Base-by-base conservation (phyloP, 2,329 filamentous ascomycete genomes). In the Aspergillus sergii region DNA sequence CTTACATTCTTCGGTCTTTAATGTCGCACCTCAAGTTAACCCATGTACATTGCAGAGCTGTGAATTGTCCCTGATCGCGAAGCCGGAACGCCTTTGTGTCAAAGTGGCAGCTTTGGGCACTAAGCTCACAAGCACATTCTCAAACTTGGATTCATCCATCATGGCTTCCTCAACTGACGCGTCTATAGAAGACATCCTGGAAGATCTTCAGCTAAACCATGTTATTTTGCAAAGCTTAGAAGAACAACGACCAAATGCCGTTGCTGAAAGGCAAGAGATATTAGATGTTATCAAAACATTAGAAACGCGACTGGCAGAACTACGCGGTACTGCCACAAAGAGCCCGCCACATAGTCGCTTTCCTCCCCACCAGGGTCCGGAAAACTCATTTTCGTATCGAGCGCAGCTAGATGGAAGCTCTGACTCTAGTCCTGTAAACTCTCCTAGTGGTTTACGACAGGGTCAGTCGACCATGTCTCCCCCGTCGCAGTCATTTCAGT, bases 151-250 rank as follows among this genome's bases (percentile, higher is more conserved):
- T 26, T 39, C 6, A 23, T 51, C 26, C 6, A 39, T 5, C 34
- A 69, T 69, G 66, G 63, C 66, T 39, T 57, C 66, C 16, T 53
- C 43, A 23, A 55, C 48, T 26, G 63, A 68, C 55, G 57, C 57
- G 62, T 67, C 70, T 59, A 64, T 70, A 26, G 70, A 70, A 62
- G 70, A 72, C 16, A 28, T 77, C 34, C 23, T 71, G 30, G 76
- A 77, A 19, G 75, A 78, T 23, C 59, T 77, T n/a, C 66, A 77
- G 23, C 59, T 76, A 2, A 68, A 77, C 26, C 64, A 71, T 54
- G 71, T 72, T 28, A 74, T 78, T 39, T 61, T 75, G 6, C 64
- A 74, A 46, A 76, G 75, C 43, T 65, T 77, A 41, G 59, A 72
- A 6, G 66, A 71, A 34, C 63, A 66, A 43, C 68, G 69, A 19